Percentiles rank a stretch among this genome's conserved stretches.
Conservation (phyloP, 2,329 filamentous ascomycete genomes). For the Pezicula neosporulosa region DNA sequence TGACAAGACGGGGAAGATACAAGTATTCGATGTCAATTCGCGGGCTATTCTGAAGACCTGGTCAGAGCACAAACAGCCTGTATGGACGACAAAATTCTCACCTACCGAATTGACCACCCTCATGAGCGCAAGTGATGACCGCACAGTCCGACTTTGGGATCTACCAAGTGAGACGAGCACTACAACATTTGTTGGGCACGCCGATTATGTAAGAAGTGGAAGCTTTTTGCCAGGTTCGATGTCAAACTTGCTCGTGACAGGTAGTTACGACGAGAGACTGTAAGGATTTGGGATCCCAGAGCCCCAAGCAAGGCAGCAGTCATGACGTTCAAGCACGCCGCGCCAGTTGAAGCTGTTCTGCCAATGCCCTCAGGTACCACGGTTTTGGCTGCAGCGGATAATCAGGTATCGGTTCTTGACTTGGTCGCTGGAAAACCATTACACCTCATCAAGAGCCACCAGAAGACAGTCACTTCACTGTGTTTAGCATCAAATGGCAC, state of each 20-base stretch:
- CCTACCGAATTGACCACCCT: conserved; percentile 80
- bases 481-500: conserved; percentile 76
- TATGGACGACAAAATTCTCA: conserved; percentile 91
- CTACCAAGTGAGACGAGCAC: conserved; percentile 75
- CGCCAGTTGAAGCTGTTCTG: conserved; percentile 83
- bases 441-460: conserved; percentile 86
- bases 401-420: conserved; percentile 86
- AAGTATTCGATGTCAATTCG: conserved; percentile 90
- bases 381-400: conserved; percentile 79
- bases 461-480: conserved; percentile 93
- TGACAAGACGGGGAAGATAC: conserved; percentile 86
- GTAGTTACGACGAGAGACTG: conserved; percentile 93
- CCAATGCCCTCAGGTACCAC: conserved; percentile 84
- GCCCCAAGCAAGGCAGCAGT: conserved; percentile 65
- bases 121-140: conserved; percentile 89
- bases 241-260: conserved; percentile 75
- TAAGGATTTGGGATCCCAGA: conserved; percentile 89
- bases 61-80: conserved; percentile 89
- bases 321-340: conserved; percentile 94
- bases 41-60: conserved; percentile 93
- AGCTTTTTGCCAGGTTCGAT: conserved; percentile 74
- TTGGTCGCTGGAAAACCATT: conserved; percentile 86
- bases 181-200: conserved; percentile 78
- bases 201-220: conserved; percentile 87
- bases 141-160: conserved; percentile 92